Evolutionary conservation across 1,139 yeast species (phyloP).

Genomic region (Blastobotrys raffinosifermentans): DNA sequence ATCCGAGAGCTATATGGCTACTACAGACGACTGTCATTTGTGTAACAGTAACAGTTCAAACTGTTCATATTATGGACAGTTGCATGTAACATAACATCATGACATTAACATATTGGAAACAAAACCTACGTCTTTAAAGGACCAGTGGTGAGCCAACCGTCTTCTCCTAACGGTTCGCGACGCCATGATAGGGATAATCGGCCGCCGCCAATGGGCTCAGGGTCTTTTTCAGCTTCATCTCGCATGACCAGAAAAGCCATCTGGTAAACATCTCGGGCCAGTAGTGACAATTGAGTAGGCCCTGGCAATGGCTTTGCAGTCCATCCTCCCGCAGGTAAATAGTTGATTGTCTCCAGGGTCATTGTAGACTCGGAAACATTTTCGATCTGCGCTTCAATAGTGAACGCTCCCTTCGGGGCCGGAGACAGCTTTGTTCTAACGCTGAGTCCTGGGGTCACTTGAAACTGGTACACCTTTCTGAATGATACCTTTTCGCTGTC

Average conservation of each 20-base stretch:
- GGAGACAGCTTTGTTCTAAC: conserved; percentile 30
- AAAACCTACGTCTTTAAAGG: conserved; percentile 10
- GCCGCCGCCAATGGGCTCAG: conserved; percentile 16
- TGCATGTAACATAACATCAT: too few species aligned
- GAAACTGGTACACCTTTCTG: conserved; percentile 28
- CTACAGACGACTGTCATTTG: too few species aligned
- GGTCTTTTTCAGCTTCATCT: conserved; percentile 11
- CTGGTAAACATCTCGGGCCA: conserved; percentile 19
- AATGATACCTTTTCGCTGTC: conserved; percentile 13
- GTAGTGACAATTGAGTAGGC: conserved; percentile 9
- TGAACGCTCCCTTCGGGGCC: conserved; percentile 13
- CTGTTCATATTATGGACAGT: too few species aligned
- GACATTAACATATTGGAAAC: conserved; percentile 5
- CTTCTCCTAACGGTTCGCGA: conserved; percentile 34
- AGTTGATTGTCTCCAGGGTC: conserved; percentile 28
- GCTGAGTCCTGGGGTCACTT: conserved; percentile 28
- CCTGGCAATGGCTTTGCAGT: conserved; percentile 15
- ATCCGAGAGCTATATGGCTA: too few species aligned
- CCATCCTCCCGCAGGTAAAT: conserved; percentile 29
- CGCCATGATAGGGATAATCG: conserved; percentile 32
- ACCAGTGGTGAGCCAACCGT: conserved; percentile 33
- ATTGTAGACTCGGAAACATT: conserved; percentile 28
- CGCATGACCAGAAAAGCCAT: conserved; percentile 15
- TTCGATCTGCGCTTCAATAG: conserved; percentile 34
- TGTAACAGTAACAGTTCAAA: too few species aligned